These are phyloP conservation scores for Rhizoclosmatium globosum DNA, from an alignment of 192 early-diverging fungal genomes.

Conservation along the genomic window DNA sequence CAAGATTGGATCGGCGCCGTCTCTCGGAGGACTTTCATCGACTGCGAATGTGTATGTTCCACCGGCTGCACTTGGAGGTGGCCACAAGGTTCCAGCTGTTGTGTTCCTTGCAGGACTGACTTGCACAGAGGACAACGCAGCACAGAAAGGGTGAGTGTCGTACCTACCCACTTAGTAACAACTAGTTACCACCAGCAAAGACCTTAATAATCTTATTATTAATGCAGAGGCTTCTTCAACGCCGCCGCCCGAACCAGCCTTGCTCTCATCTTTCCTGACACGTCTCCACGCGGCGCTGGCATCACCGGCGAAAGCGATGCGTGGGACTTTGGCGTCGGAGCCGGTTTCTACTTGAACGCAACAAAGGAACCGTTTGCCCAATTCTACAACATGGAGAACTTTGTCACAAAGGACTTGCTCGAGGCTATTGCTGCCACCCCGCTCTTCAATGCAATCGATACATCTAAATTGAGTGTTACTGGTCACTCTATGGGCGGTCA, in stretches of 20 bases:
- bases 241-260: constrained; percentile 73
- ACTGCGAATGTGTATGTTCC: constrained; percentile 82
- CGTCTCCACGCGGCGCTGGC: constrained; percentile 74
- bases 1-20: background rate
- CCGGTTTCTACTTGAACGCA: constrained; percentile 57
- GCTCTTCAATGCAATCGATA: constrained; percentile 52
- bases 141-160: constrained; percentile 68
- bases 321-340: constrained; percentile 74
- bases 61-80: constrained; percentile 31
- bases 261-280: constrained; percentile 85
- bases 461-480: constrained; percentile 35
- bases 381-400: constrained; percentile 87
- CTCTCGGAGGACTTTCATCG: constrained; percentile 37
- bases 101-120: constrained; percentile 85
- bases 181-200: no score
- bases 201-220: no score
- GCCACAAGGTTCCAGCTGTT: constrained; percentile 54
- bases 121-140: constrained; percentile 82
- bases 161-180: no score
- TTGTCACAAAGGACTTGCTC: constrained; percentile 79
- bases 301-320: constrained; percentile 78
- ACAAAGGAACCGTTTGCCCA: background rate
- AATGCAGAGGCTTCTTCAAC: constrained; percentile 61
- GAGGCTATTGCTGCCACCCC: constrained; percentile 51
- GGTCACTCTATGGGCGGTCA: constrained; percentile 80